Base-by-base conservation (phyloP, 345 rosid species). In the Ceriops decandra region DNA sequence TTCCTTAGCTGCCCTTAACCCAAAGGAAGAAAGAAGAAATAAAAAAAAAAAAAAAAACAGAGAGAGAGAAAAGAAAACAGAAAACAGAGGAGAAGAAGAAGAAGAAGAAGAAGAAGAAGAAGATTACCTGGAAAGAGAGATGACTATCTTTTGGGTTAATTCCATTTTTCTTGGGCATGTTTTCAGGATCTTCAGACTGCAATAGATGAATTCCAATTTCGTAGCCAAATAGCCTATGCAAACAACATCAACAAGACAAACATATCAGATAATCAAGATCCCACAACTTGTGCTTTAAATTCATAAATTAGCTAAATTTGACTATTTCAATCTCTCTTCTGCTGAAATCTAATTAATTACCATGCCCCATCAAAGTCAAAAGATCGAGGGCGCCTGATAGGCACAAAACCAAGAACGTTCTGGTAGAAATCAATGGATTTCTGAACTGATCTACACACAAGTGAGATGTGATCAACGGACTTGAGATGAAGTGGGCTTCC, bases 301-400 rank as follows among this genome's bases (percentile, higher is more conserved):
- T 3, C 46, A 36, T 2, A 36, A 38, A 42, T 10, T 42, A 36
- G 46, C 46, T 10, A 36, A 36, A 36, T 10, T 36, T 1, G 15
- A 36, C 15, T 1, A 36, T 36, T 36, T 36, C 46, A 36, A 36
- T 10, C 0, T 36, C 46, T 10, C 15, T 1, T 10, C 13, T 11
- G 15, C 15, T 38, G 46, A 42, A 42, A 42, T 13, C 49, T 42
- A 2, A 11, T 11, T 11, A 11, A 38, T 21, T 64, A 81, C 85
- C 85, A 82, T 54, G 80, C 82, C 19, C 85, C 85, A 52, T 82
- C 77, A 57, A 82, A 82, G 71, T 82, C 60, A 38, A 82, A 82
- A 42, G 85, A 82, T 10, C 82, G 79, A 17, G 85, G 85, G 38
- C 82, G 76, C 31, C 79, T 76, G 61, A 79, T 76, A 4, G 76